Percentiles rank a stretch among this genome's conserved stretches.
These are phyloP conservation scores for Scheffersomyces amazonensis DNA, from an alignment of 805 yeast genomes.

Conservation along the genomic window DNA sequence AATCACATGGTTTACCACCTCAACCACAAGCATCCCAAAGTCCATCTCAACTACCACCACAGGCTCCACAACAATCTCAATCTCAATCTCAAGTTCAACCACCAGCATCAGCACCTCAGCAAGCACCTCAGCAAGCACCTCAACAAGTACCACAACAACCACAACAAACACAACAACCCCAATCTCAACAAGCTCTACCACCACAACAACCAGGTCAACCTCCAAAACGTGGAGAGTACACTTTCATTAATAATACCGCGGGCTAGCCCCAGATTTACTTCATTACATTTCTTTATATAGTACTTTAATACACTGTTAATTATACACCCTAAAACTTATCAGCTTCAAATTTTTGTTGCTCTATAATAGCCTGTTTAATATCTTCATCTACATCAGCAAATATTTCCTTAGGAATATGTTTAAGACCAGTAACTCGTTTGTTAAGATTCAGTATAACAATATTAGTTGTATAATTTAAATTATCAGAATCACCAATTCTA, in stretches of 20 bases:
- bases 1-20: too few species aligned
- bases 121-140: too few species aligned
- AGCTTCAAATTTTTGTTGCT: conserved; percentile 55
- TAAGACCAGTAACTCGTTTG: conserved; percentile 61
- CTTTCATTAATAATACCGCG: background rate
- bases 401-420: conserved; percentile 53
- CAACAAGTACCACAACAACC: too few species aligned
- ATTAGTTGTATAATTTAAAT: conserved; percentile 45
- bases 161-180: too few species aligned
- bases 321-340: background rate
- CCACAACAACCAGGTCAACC: background rate
- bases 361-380: conserved; percentile 54
- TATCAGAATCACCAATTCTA: conserved; percentile 24
- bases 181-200: background rate
- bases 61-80: background rate
- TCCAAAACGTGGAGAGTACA: background rate
- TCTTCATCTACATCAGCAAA: conserved; percentile 59
- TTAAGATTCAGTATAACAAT: conserved; percentile 45
- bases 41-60: too few species aligned
- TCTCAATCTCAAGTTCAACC: too few species aligned
- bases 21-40: too few species aligned
- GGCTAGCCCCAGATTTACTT: background rate
- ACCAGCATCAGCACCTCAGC: too few species aligned
- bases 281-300: background rate
- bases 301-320: background rate